These are phyloP conservation scores for Comarum palustre DNA, from an alignment of 306 rosid species.

Conservation along the genomic window DNA sequence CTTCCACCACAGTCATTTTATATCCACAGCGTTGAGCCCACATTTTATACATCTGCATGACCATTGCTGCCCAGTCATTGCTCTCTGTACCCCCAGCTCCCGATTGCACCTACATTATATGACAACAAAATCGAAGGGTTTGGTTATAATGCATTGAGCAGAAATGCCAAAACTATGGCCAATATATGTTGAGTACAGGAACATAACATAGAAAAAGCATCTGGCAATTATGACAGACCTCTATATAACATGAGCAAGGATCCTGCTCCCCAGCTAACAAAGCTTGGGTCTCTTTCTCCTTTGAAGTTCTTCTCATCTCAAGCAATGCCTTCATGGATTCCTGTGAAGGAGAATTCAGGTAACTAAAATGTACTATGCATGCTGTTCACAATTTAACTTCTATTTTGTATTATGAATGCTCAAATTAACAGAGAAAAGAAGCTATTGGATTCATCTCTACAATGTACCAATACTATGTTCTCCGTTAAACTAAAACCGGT, in stretches of 20 bases:
- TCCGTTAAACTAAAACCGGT: background rate
- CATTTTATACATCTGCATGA: slow-evolving; percentile 88
- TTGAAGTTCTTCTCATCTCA: slow-evolving; percentile 65
- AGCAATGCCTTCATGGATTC: slow-evolving; percentile 66
- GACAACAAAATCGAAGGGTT: slow-evolving; percentile 20
- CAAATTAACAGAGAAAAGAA: background rate
- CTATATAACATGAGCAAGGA: slow-evolving; percentile 80
- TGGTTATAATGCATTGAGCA: slow-evolving; percentile 14
- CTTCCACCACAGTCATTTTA: slow-evolving; percentile 72
- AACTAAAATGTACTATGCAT: slow-evolving; percentile 22
- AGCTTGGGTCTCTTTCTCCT: slow-evolving; percentile 91
- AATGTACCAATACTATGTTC: background rate
- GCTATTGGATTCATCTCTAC: background rate
- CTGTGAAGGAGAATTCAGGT: slow-evolving; percentile 47
- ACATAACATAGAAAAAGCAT: slow-evolving; percentile 6
- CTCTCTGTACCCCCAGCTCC: slow-evolving; percentile 99
- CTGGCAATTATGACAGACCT: slow-evolving; percentile 44
- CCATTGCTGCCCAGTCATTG: slow-evolving; percentile 98
- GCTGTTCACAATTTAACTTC: background rate
- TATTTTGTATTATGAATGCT: too few relatives aligned
- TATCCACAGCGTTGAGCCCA: slow-evolving; percentile 77
- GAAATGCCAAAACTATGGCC: slow-evolving; percentile 1
- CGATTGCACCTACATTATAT: slow-evolving; percentile 70
- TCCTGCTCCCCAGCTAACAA: slow-evolving; percentile 84
- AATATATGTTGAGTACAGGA: slow-evolving; percentile 11